Conservation (phyloP, 2,329 filamentous ascomycete species). For the Xylaria sp. region DNA sequence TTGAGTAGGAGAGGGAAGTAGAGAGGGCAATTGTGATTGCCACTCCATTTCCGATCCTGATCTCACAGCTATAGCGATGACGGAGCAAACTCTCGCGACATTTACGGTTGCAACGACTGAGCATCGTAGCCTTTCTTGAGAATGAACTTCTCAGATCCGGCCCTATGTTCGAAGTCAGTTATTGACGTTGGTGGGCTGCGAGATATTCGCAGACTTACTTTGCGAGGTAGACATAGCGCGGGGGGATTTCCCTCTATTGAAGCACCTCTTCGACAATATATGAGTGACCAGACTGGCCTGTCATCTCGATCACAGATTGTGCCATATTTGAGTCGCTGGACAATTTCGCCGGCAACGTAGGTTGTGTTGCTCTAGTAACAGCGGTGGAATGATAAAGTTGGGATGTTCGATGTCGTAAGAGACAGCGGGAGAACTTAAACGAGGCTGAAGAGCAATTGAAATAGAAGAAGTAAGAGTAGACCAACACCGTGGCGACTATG, state of each 20-base stretch:
- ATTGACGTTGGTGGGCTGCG: slow-evolving; percentile 4
- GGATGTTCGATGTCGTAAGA: slow-evolving; percentile 17
- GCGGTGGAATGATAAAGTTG: slow-evolving; percentile 20
- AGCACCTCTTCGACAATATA: slow-evolving; percentile 27
- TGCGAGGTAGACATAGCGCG: slow-evolving; percentile 24
- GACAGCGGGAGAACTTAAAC: slow-evolving; percentile 10
- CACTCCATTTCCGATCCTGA: slow-evolving; percentile 25
- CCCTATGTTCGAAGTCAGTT: slow-evolving; percentile 15
- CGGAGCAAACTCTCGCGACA: slow-evolving; percentile 27
- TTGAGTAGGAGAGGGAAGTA: neutral
- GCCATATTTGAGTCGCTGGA: slow-evolving; percentile 13
- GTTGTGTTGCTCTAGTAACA: slow-evolving; percentile 14
- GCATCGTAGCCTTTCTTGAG: slow-evolving; percentile 28
- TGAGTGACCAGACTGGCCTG: slow-evolving; percentile 22
- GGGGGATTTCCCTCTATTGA: slow-evolving; percentile 18
- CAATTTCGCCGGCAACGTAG: slow-evolving; percentile 1
- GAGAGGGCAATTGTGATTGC: slow-evolving; percentile 31
- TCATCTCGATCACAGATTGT: slow-evolving; percentile 21
- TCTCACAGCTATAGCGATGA: slow-evolving; percentile 38
- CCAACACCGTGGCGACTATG: slow-evolving; percentile 36
- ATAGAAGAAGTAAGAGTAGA: slow-evolving; percentile 17
- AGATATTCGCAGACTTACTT: slow-evolving; percentile 18
- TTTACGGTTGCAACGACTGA: slow-evolving; percentile 21
- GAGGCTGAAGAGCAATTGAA: slow-evolving; percentile 12
- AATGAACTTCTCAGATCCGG: slow-evolving; percentile 21